Evolutionary conservation across 2,329 filamentous ascomycete genomes (phyloP).

Genomic region (Penicillium sclerotiorum): DNA sequence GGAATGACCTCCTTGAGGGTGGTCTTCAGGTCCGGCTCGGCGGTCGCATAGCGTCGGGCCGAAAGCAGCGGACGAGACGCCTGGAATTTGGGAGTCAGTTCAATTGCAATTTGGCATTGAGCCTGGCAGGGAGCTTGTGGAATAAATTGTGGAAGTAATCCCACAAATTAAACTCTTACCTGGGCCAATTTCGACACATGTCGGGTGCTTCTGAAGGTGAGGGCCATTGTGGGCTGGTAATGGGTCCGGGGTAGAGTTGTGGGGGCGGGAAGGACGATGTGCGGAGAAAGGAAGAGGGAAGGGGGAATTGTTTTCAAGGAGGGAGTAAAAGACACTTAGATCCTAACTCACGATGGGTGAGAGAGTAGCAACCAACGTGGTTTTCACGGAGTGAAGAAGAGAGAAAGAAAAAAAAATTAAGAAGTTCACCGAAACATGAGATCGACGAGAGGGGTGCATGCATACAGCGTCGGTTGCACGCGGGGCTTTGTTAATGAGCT

Average conservation of each 20-base stretch:
- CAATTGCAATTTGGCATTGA: too few relatives aligned
- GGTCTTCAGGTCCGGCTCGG: slow-evolving; percentile 87
- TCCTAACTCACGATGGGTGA: too few relatives aligned
- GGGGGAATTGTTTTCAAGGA: neutral
- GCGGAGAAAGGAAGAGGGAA: neutral
- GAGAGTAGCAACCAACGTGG: too few relatives aligned
- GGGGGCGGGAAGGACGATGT: slow-evolving; percentile 10
- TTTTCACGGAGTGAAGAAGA: too few relatives aligned
- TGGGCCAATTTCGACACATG: slow-evolving; percentile 42
- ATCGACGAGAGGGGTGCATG: neutral
- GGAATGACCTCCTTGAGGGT: slow-evolving; percentile 83
- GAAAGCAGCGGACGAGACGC: slow-evolving; percentile 25
- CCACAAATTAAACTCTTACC: slow-evolving; percentile 23
- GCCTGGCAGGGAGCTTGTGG: too few relatives aligned
- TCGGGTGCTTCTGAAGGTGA: slow-evolving; percentile 41
- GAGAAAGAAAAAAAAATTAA: neutral
- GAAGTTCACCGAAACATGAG: neutral
- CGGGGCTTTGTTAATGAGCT: neutral
- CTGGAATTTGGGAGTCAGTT: slow-evolving; percentile 11
- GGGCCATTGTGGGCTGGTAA: slow-evolving; percentile 31
- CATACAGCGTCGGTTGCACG: neutral
- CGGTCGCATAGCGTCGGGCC: slow-evolving; percentile 55
- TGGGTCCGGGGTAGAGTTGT: slow-evolving; percentile 30
- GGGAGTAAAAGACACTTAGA: neutral
- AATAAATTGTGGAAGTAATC: too few relatives aligned